Percentiles rank a stretch among this genome's conserved stretches.
These are phyloP conservation scores for Aeschynomene evenia DNA, from an alignment of 306 rosid species.

Conservation along the genomic window DNA sequence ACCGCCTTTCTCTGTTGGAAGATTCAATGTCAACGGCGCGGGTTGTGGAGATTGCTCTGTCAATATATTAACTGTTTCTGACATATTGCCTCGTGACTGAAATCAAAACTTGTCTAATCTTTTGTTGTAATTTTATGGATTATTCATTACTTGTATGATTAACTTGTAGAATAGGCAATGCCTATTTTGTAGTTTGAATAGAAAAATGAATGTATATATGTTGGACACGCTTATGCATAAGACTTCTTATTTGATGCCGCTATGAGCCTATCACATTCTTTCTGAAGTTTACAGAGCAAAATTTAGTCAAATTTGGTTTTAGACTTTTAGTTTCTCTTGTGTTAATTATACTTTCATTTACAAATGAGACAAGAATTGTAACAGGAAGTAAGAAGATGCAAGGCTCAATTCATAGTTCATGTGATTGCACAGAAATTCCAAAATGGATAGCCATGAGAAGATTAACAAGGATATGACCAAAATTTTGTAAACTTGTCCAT, in stretches of 20 bases:
- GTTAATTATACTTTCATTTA: neutral
- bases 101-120: neutral
- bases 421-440: neutral
- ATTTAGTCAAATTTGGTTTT: neutral
- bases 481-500: neutral
- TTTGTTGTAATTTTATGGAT: neutral
- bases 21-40: conserved; percentile 1
- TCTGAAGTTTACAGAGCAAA: neutral
- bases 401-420: conserved; percentile 1
- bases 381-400: neutral
- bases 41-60: conserved; percentile 4
- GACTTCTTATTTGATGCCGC: neutral
- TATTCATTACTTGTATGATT: neutral
- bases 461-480: neutral
- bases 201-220: neutral
- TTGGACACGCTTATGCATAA: neutral
- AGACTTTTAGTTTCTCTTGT: neutral
- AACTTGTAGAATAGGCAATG: neutral
- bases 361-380: neutral
- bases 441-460: neutral
- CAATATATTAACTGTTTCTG: conserved; percentile 34
- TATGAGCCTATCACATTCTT: neutral
- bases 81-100: conserved; percentile 22
- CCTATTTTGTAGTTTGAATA: neutral
- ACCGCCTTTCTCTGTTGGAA: conserved; percentile 42